Conservation (phyloP, 2,329 filamentous ascomycete genomes). For the Aspergillus pseudoterreus region DNA sequence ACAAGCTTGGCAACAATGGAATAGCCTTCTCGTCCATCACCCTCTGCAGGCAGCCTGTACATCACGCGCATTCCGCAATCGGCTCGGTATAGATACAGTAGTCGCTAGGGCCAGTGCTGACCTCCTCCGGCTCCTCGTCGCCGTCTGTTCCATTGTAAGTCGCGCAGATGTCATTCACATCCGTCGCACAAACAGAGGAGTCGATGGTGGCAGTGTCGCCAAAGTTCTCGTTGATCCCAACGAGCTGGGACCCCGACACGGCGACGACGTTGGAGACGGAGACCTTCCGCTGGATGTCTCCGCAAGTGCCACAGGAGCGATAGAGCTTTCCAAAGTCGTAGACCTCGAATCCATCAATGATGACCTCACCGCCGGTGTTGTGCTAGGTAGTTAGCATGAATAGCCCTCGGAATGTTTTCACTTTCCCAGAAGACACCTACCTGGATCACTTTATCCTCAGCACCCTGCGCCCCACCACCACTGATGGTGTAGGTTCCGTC, state of each 20-base stretch:
- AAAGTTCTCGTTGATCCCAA: constrained; percentile 40
- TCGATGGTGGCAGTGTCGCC: constrained; percentile 30
- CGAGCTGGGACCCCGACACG: constrained; percentile 21
- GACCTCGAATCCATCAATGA: constrained; percentile 36
- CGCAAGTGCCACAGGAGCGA: constrained; percentile 48
- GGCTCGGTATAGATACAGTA: constrained; percentile 22
- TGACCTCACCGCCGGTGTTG: constrained; percentile 30
- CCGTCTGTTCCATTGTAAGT: constrained; percentile 34
- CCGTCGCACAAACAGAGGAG: background rate
- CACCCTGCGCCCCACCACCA: constrained; percentile 33
- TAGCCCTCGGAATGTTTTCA: no score
- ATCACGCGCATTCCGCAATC: constrained; percentile 1
- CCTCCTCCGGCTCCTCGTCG: constrained; percentile 31
- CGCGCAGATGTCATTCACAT: constrained; percentile 22
- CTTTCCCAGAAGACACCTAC: background rate
- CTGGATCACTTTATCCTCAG: constrained; percentile 34
- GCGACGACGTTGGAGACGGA: constrained; percentile 32
- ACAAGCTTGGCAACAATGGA: no score
- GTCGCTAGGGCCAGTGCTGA: constrained; percentile 26
- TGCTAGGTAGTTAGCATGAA: constrained; percentile 11
- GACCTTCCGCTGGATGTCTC: constrained; percentile 28
- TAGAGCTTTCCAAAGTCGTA: constrained; percentile 44
- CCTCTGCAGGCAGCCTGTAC: no score
- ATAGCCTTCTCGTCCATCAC: no score
- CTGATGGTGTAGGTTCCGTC: constrained; percentile 31